These are phyloP conservation scores for Wickerhamiella bombiphila DNA, from an alignment of 805 yeast species.

Conservation along the genomic window DNA sequence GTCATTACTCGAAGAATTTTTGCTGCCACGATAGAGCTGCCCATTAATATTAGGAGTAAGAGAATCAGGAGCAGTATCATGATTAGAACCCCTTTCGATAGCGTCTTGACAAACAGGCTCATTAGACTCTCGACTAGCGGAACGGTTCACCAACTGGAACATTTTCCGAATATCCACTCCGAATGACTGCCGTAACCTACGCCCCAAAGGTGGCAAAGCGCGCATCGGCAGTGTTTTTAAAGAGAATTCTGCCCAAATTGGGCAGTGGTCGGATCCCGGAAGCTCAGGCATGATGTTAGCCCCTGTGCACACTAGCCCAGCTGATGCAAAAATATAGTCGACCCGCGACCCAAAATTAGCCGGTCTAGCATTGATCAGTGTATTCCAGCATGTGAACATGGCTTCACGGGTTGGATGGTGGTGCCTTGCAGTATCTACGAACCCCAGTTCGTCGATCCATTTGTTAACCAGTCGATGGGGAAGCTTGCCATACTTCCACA, in stretches of 20 bases:
- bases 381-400: conserved; percentile 89
- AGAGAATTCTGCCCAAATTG: conserved; percentile 58
- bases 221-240: conserved; percentile 3
- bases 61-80: too few species aligned
- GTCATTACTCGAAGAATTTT: neutral
- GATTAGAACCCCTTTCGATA: too few species aligned
- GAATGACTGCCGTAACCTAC: neutral
- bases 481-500: conserved; percentile 29
- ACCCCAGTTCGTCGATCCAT: conserved; percentile 26
- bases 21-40: neutral
- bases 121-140: too few species aligned
- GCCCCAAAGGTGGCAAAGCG: neutral
- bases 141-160: neutral
- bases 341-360: conserved; percentile 79
- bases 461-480: conserved; percentile 34
- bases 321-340: conserved; percentile 52
- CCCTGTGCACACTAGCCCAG: conserved; percentile 27
- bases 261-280: conserved; percentile 91
- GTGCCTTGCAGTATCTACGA: conserved; percentile 29
- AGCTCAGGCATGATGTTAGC: conserved; percentile 52
- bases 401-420: conserved; percentile 42
- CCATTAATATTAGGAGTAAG: too few species aligned
- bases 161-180: neutral
- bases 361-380: conserved; percentile 58
- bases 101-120: too few species aligned